A percentile compares a stretch with the other conserved stretches of the same genome.
Evolutionary conservation across 2,329 filamentous ascomycete species (phyloP).

Genomic region (Cephalotrichum gorgonifer): DNA sequence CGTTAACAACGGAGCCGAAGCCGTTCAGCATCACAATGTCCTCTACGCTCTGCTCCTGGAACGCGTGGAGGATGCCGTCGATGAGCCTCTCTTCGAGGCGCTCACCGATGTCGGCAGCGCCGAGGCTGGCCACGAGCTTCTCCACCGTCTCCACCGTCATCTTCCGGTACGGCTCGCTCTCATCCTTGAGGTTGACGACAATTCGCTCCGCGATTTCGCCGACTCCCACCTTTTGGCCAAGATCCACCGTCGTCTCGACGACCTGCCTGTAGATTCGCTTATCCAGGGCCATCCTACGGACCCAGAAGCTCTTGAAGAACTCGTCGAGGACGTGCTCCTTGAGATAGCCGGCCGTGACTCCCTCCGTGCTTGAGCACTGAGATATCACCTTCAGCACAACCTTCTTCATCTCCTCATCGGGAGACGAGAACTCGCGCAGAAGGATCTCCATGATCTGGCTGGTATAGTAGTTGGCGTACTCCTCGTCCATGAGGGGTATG

Average conservation of each 20-base stretch:
- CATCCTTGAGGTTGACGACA: slow-evolving; percentile 93
- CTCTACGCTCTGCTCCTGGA: slow-evolving; percentile 96
- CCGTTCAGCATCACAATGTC: slow-evolving; percentile 95
- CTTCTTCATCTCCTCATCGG: slow-evolving; percentile 99
- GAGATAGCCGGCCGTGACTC: slow-evolving; percentile 87
- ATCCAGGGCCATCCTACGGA: slow-evolving; percentile 90
- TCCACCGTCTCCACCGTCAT: slow-evolving; percentile 99
- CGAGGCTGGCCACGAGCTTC: slow-evolving; percentile 87
- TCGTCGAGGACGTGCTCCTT: slow-evolving; percentile 92
- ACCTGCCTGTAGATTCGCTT: slow-evolving; percentile 97
- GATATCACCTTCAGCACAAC: slow-evolving; percentile 96
- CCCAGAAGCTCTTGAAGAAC: slow-evolving; percentile 99
- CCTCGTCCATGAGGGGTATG: slow-evolving; percentile 98
- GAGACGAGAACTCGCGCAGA: slow-evolving; percentile 88
- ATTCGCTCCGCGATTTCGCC: slow-evolving; percentile 90
- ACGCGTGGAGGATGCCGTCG: slow-evolving; percentile 88
- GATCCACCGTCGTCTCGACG: slow-evolving; percentile 93
- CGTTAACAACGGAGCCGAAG: slow-evolving; percentile 95
- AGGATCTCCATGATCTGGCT: slow-evolving; percentile 98
- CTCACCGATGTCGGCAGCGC: slow-evolving; percentile 88
- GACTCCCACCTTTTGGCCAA: slow-evolving; percentile 95
- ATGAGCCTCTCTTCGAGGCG: slow-evolving; percentile 87
- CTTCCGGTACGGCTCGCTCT: slow-evolving; percentile 95
- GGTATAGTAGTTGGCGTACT: slow-evolving; percentile 98
- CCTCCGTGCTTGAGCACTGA: slow-evolving; percentile 87